phyloP scores from a whole-genome alignment of 1,284 basidiomycete species.

The Malassezia psittaci region DNA sequence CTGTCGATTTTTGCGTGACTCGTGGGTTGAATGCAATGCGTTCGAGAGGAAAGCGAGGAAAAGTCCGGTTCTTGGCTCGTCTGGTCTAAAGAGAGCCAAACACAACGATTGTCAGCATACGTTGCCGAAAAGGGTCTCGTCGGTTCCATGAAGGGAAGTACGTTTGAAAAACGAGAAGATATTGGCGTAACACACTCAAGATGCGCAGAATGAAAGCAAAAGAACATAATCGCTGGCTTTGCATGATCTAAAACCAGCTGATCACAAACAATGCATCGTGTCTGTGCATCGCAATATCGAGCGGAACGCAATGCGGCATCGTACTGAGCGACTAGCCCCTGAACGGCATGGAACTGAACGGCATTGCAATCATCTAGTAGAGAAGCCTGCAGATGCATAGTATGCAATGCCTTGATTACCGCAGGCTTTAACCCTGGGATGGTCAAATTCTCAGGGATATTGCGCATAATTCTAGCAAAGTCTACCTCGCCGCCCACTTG shows the following conservation, averaged over 20 bases:
- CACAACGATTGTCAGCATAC: not conserved
- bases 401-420: conserved; percentile 89
- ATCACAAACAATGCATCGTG: conserved; percentile 25
- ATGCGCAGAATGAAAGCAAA: conserved; percentile 39
- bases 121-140: not conserved
- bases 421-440: conserved; percentile 89
- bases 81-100: not conserved
- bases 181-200: conserved; percentile 19
- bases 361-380: conserved; percentile 36
- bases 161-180: not conserved
- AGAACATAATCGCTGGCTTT: conserved; percentile 25
- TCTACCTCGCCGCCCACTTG: conserved; percentile 94
- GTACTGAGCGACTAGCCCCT: conserved; percentile 25
- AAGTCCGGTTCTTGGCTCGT: not conserved
- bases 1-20: not conserved
- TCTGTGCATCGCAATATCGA: conserved; percentile 24
- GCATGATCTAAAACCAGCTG: conserved; percentile 18
- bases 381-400: conserved; percentile 67
- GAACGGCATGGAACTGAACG: conserved; percentile 31
- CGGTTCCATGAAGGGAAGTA: not conserved
- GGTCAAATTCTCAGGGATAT: conserved; percentile 89
- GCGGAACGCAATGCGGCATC: conserved; percentile 22
- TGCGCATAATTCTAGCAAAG: conserved; percentile 80
- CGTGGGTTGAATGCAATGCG: not conserved
- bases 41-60: not conserved